phyloP scores from a whole-genome alignment of 257 asterid genomes.

The Echium plantagineum region DNA sequence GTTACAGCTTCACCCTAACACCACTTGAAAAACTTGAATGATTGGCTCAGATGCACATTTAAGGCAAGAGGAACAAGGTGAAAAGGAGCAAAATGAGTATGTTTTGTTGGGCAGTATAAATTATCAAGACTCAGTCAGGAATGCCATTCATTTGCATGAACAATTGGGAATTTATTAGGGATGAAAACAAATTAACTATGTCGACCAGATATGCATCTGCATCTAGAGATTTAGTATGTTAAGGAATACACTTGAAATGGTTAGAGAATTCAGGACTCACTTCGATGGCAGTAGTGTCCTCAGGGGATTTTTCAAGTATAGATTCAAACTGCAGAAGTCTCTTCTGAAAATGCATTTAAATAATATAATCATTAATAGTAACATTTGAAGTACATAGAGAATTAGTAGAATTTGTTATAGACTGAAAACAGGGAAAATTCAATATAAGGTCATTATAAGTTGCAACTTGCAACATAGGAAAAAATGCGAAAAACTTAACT shows the following conservation, averaged over 20 bases:
- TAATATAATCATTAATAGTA: slow-evolving; percentile 2
- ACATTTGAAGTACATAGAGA: background rate
- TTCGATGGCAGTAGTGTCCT: slow-evolving; percentile 75
- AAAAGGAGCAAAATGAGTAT: slow-evolving; percentile 4
- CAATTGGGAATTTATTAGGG: background rate
- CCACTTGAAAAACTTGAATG: slow-evolving; percentile 8
- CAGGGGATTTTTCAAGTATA: slow-evolving; percentile 50
- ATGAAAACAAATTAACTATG: background rate
- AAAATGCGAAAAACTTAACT: too few species aligned
- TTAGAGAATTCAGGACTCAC: slow-evolving; percentile 36
- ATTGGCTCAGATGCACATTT: slow-evolving; percentile 9
- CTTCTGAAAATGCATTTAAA: slow-evolving; percentile 42
- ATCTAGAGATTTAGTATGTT: background rate
- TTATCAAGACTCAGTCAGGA: background rate
- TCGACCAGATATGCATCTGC: background rate
- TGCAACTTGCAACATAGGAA: too few species aligned
- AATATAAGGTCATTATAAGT: too few species aligned
- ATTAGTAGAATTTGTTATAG: background rate
- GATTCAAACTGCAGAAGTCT: slow-evolving; percentile 66
- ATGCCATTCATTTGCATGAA: background rate
- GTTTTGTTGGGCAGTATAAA: too few species aligned
- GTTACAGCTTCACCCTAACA: slow-evolving; percentile 89
- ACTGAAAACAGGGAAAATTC: too few species aligned
- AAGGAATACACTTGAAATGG: background rate
- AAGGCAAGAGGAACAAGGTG: background rate